Conservation (phyloP, 148 eudicot genomes). For the Cornus controversa region DNA sequence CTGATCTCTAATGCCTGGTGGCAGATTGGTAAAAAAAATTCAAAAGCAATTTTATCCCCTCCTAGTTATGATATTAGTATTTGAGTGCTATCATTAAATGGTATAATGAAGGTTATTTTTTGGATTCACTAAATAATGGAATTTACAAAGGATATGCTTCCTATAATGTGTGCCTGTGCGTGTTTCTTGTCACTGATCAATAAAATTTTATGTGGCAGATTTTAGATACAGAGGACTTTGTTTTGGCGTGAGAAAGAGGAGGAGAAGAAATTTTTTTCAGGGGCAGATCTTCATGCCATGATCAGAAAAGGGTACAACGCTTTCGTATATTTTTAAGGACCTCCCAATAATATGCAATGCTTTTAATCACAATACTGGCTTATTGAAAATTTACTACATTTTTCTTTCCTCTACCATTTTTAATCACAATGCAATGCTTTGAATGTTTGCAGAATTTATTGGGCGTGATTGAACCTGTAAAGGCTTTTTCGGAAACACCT, state of each 20-base stretch:
- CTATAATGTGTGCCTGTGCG: background rate
- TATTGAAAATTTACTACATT: background rate
- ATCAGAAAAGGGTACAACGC: slow-evolving; percentile 38
- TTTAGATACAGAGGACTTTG: too few relatives aligned
- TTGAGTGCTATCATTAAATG: background rate
- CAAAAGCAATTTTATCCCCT: background rate
- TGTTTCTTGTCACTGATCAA: slow-evolving; percentile 7
- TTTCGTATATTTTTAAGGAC: slow-evolving; percentile 50
- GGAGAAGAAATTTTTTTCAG: slow-evolving; percentile 31
- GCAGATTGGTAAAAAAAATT: too few relatives aligned
- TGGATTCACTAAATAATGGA: background rate
- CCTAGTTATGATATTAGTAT: background rate
- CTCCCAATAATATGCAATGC: slow-evolving; percentile 10
- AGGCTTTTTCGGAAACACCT: slow-evolving; percentile 4
- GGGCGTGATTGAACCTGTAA: slow-evolving; percentile 19
- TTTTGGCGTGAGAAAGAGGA: slow-evolving; percentile 34
- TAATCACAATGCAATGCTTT: background rate
- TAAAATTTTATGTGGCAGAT: slow-evolving; percentile 42
- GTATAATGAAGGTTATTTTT: too few relatives aligned
- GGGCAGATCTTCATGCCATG: slow-evolving; percentile 18
- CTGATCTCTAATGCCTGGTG: too few relatives aligned
- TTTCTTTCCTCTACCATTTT: background rate
- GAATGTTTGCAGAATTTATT: background rate
- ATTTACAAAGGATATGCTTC: background rate
- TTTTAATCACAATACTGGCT: background rate